Evolutionary conservation across 257 asterid genomes (phyloP).

Genomic region (Knoxia roxburghii): DNA sequence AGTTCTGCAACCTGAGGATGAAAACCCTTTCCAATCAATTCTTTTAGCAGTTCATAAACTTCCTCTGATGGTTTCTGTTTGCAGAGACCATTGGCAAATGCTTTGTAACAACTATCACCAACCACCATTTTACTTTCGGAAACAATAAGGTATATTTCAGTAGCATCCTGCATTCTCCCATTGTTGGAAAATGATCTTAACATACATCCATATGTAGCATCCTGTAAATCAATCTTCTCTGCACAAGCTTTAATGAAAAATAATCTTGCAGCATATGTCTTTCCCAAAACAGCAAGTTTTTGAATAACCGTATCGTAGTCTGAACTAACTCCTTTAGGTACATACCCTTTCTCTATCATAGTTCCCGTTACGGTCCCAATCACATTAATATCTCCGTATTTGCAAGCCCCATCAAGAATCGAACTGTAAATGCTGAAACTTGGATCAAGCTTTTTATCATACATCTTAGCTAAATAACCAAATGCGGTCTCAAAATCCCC

Average conservation of each 20-base stretch:
- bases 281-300: constrained; percentile 45
- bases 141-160: constrained; percentile 29
- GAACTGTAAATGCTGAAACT: constrained; percentile 48
- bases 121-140: constrained; percentile 27
- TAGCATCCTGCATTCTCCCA: constrained; percentile 49
- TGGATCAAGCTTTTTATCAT: constrained; percentile 33
- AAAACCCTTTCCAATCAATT: constrained; percentile 36
- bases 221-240: constrained; percentile 34
- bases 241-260: constrained; percentile 38
- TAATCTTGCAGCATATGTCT: constrained; percentile 49
- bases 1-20: constrained; percentile 29
- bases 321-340: constrained; percentile 13
- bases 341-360: constrained; percentile 45
- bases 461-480: constrained; percentile 36
- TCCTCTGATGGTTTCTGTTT: constrained; percentile 44
- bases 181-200: constrained; percentile 44
- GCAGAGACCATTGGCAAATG: constrained; percentile 50
- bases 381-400: constrained; percentile 32
- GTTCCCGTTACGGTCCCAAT: constrained; percentile 29
- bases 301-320: constrained; percentile 44
- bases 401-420: constrained; percentile 77
- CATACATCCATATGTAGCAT: constrained; percentile 46
- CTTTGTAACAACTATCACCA: constrained; percentile 34
- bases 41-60: constrained; percentile 41
- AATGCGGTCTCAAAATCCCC: constrained; percentile 65